Conservation (phyloP, 164 flowering plant species). For the Nelumbo lutea region DNA sequence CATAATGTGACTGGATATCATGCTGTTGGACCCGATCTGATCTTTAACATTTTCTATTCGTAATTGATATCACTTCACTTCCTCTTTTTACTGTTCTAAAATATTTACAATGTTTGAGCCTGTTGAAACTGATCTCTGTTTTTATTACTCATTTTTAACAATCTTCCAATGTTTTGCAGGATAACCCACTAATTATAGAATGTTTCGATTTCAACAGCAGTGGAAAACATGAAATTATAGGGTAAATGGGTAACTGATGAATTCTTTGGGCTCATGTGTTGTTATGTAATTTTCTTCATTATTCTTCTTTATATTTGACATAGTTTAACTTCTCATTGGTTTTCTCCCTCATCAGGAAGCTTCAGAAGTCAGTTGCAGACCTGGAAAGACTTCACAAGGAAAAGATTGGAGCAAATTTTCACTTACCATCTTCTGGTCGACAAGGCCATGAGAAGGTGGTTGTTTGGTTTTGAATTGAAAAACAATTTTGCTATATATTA, state of each 20-base stretch:
- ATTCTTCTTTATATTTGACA: background rate
- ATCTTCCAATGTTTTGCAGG: constrained; percentile 38
- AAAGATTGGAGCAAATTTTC: constrained; percentile 49
- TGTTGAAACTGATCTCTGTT: too few species aligned
- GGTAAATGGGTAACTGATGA: constrained; percentile 80
- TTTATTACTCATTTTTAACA: too few species aligned
- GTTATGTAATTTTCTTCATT: background rate
- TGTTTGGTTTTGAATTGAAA: background rate
- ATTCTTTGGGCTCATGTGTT: background rate
- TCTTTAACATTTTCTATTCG: too few species aligned
- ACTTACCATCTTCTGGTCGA: constrained; percentile 33
- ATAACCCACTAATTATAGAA: constrained; percentile 74
- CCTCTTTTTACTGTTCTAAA: too few species aligned
- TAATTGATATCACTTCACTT: too few species aligned
- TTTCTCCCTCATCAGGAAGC: constrained; percentile 36
- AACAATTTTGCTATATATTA: too few species aligned
- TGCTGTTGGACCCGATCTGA: too few species aligned
- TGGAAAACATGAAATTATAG: constrained; percentile 74
- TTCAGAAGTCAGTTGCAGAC: constrained; percentile 66
- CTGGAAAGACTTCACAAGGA: constrained; percentile 52
- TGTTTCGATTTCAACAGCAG: constrained; percentile 83
- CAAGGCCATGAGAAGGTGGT: constrained; percentile 50
- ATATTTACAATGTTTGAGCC: too few species aligned
- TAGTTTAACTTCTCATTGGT: background rate
- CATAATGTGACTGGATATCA: too few species aligned